These are phyloP conservation scores for Pleurotus giganteus DNA, from an alignment of 768 basidiomycete species.

Conservation along the genomic window DNA sequence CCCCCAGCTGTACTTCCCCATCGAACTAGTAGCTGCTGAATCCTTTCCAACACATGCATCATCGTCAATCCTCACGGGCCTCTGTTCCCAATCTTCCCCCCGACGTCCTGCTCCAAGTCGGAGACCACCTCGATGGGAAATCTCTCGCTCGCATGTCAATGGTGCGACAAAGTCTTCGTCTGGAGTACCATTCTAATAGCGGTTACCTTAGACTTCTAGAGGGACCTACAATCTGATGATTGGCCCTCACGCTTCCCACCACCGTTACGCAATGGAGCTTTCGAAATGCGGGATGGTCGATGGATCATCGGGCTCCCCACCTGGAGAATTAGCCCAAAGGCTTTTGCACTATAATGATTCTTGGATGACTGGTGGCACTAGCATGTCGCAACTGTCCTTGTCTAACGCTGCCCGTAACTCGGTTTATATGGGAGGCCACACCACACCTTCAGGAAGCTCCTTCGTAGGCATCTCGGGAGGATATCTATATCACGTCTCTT, in stretches of 20 bases:
- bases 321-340: slow-evolving; percentile 1
- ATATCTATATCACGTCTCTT: slow-evolving; percentile 2
- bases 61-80: background rate
- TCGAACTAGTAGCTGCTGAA: no score
- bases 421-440: slow-evolving; percentile 1
- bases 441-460: background rate
- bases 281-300: slow-evolving; percentile 1
- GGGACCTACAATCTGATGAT: slow-evolving; percentile 2
- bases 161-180: background rate
- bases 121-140: slow-evolving; percentile 7
- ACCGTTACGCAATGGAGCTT: slow-evolving; percentile 7
- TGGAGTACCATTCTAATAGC: background rate
- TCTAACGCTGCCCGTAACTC: background rate
- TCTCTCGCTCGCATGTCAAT: slow-evolving; percentile 6
- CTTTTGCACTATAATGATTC: slow-evolving; percentile 2
- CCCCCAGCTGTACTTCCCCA: background rate
- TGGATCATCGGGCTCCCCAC: slow-evolving; percentile 1
- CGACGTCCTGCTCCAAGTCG: slow-evolving; percentile 4
- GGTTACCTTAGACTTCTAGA: background rate
- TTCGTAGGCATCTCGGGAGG: slow-evolving; percentile 7
- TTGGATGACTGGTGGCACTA: slow-evolving; percentile 8
- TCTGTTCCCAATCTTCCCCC: background rate
- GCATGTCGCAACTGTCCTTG: slow-evolving; percentile 2
- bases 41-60: no score
- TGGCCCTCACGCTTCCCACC: slow-evolving; percentile 6